Conservation (phyloP, 225 moss, liverwort and hornwort species). For the Polytrichum commune region DNA sequence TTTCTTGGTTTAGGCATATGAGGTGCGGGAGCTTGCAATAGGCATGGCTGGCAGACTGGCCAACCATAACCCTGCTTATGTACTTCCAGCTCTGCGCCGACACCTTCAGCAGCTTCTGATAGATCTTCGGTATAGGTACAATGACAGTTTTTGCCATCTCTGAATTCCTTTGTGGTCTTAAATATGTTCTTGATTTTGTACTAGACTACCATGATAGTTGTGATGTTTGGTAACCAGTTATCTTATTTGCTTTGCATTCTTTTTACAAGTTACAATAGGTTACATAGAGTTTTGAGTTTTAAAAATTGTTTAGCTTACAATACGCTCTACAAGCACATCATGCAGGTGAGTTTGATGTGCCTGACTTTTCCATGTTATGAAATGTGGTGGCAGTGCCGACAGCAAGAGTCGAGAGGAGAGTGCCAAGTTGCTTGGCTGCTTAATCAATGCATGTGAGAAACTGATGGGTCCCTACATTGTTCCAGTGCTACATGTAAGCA, state of each 20-base stretch:
- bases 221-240: conserved; percentile 5
- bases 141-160: too few relatives aligned
- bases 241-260: too few relatives aligned
- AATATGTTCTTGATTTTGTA: too few relatives aligned
- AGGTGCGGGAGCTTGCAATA: conserved; percentile 92
- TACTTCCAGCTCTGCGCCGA: conserved; percentile 93
- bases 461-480: conserved; percentile 89
- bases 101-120: conserved; percentile 91
- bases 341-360: too few relatives aligned
- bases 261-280: too few relatives aligned
- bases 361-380: too few relatives aligned
- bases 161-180: too few relatives aligned
- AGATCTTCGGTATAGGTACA: conserved; percentile 73
- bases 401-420: conserved; percentile 97
- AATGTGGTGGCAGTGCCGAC: conserved; percentile 62
- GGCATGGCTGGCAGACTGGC: conserved; percentile 89
- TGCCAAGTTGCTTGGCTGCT: conserved; percentile 91
- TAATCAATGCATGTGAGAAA: conserved; percentile 92
- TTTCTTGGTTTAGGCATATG: conserved; percentile 58
- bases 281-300: too few relatives aligned
- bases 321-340: too few relatives aligned
- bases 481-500: conserved; percentile 79
- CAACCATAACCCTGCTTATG: conserved; percentile 93
- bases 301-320: too few relatives aligned
- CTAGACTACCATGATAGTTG: neutral